A percentile compares a stretch with the other conserved stretches of the same genome.
phyloP scores from a whole-genome alignment of 2,329 filamentous ascomycete species.

The Stachybotrys chlorohalonatus region DNA sequence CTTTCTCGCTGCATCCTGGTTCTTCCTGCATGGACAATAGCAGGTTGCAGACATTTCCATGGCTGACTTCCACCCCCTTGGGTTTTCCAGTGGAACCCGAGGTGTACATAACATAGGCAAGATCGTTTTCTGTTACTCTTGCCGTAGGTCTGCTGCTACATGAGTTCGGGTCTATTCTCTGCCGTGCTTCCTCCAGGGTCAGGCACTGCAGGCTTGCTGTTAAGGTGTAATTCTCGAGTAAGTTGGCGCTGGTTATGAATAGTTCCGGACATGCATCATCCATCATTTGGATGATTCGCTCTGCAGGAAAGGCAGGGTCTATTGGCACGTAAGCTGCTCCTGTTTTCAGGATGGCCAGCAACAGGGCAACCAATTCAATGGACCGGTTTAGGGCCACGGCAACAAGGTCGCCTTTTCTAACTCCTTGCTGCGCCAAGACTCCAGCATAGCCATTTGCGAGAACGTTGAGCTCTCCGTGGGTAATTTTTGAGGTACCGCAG shows the following conservation, averaged over 20 bases:
- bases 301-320: conserved; percentile 7
- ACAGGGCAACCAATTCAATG: conserved; percentile 6
- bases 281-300: conserved; percentile 9
- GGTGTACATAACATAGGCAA: conserved; percentile 23
- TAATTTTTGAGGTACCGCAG: conserved; percentile 3
- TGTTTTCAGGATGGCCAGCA: conserved; percentile 7
- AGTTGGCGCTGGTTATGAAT: conserved; percentile 2
- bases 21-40: conserved; percentile 5
- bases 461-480: conserved; percentile 3
- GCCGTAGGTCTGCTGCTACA: neutral
- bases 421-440: conserved; percentile 1
- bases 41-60: conserved; percentile 5
- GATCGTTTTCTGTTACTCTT: conserved; percentile 5
- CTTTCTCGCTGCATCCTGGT: conserved; percentile 5
- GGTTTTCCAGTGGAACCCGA: conserved; percentile 19
- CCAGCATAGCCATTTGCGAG: conserved; percentile 4
- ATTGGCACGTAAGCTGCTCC: conserved; percentile 10
- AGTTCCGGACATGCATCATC: conserved; percentile 6
- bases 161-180: neutral
- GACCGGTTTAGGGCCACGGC: conserved; percentile 7
- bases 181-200: neutral
- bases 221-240: neutral
- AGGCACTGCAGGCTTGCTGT: neutral
- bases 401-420: conserved; percentile 5
- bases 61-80: conserved; percentile 27